These are phyloP conservation scores for Xanthoconium purpureum DNA, from an alignment of 768 basidiomycete genomes.

Conservation along the genomic window DNA sequence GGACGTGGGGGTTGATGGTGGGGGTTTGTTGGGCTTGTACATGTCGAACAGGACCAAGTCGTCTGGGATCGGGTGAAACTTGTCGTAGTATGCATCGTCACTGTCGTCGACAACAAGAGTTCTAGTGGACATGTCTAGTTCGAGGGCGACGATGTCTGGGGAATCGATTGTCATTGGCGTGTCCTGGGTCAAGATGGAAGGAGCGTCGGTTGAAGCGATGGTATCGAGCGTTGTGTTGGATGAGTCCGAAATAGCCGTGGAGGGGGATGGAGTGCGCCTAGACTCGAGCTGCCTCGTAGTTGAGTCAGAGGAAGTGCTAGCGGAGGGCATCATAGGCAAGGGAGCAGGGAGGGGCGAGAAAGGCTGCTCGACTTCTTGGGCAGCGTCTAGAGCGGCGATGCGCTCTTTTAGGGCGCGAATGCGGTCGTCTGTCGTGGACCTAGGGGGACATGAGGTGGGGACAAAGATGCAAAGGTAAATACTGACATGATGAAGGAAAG, in stretches of 20 bases:
- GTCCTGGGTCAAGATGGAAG: slow-evolving; percentile 2
- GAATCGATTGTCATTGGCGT: slow-evolving; percentile 4
- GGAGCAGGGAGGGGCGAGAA: neutral
- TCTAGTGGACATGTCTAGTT: slow-evolving; percentile 20
- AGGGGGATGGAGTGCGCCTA: slow-evolving; percentile 14
- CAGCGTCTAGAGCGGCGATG: slow-evolving; percentile 21
- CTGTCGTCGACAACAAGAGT: slow-evolving; percentile 31
- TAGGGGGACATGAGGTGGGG: slow-evolving; percentile 11
- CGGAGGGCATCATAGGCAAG: neutral
- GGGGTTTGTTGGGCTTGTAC: slow-evolving; percentile 7
- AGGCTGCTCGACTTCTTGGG: neutral
- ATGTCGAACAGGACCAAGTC: slow-evolving; percentile 15
- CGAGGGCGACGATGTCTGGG: slow-evolving; percentile 17
- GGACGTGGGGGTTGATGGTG: slow-evolving; percentile 6
- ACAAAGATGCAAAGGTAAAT: neutral
- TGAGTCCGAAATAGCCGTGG: slow-evolving; percentile 13
- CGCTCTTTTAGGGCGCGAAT: slow-evolving; percentile 38
- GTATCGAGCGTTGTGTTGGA: slow-evolving; percentile 16
- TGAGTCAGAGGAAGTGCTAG: neutral
- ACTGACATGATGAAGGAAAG: slow-evolving; percentile 43
- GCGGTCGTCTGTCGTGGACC: slow-evolving; percentile 37
- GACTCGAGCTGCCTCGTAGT: neutral
- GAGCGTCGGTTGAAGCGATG: neutral
- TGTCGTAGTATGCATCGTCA: slow-evolving; percentile 50
- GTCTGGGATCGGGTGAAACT: slow-evolving; percentile 35